Percentiles rank a stretch among this genome's conserved stretches.
phyloP scores from a whole-genome alignment of 2,329 filamentous ascomycete genomes.

The Aphanocladium album region DNA sequence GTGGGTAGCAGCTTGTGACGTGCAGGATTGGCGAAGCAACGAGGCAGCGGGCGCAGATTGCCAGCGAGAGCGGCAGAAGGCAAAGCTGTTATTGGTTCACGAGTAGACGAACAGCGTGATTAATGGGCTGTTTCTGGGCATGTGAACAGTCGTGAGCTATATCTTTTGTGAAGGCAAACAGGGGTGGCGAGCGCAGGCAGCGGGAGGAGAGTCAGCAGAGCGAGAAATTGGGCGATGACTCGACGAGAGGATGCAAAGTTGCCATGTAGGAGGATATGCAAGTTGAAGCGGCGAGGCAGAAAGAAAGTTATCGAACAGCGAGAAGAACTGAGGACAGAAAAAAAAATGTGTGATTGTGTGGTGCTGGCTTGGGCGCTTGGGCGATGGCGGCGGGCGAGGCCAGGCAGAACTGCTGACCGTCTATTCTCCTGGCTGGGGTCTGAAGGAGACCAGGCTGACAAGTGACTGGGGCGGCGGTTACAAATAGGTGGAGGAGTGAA shows the following conservation, averaged over 20 bases:
- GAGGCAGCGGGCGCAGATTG: background rate
- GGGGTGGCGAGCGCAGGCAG: background rate
- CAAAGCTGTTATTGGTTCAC: conserved; percentile 4
- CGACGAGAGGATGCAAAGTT: background rate
- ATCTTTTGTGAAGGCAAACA: background rate
- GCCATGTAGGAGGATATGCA: background rate
- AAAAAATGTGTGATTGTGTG: background rate
- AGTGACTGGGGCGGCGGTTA: background rate
- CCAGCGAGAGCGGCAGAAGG: background rate
- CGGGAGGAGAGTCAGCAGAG: background rate
- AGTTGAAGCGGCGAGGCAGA: background rate
- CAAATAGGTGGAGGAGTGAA: too few species aligned
- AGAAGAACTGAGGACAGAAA: background rate
- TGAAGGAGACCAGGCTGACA: conserved; percentile 1
- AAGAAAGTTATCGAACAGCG: background rate
- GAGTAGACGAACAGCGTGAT: background rate
- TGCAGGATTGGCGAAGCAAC: background rate
- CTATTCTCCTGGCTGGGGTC: conserved; percentile 9
- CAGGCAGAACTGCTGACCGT: conserved; percentile 11
- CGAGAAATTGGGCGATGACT: conserved; percentile 5
- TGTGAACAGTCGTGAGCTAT: conserved; percentile 5
- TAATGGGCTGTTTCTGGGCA: conserved; percentile 10
- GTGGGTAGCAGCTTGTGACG: background rate
- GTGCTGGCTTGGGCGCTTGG: conserved; percentile 3
- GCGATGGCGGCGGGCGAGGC: background rate